Evolutionary conservation across 352 stramenopile genomes (phyloP), one percentile per base, ranked within the genome.

Genomic region (Aphanomyces euteiches): DNA sequence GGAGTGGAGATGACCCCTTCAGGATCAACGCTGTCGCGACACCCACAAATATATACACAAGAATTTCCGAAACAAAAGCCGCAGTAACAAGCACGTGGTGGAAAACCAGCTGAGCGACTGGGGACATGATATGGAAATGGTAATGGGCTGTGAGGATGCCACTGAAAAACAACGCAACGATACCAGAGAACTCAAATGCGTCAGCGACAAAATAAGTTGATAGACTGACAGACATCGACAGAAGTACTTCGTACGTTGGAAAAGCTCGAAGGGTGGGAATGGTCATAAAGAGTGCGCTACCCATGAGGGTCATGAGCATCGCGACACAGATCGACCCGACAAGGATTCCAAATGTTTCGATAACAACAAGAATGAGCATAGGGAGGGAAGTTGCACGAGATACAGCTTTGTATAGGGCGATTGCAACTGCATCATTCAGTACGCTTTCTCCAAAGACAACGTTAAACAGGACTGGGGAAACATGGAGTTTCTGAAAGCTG

Each of bases 381-480:
- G 19, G 4, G 3, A 56, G 4, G 8, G 59, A 56, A 4, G 56
- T 50, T 15, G 59, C 59, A 81, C 77, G 12, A 38, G 73, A 47
- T 53, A 82, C 78, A 10, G 79, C 74, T 19, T 90, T 75, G 71
- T 88, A 92, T 3, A 90, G 63, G 10, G 87, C 80, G 13, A 92
- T 78, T 0, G 72, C 75, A 2, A 90, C 75, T 13, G 83, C 82
- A 70, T 92, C 85, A 70, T 90, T 92, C 6, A 92, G 67, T 10
- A 87, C 81, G 19, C 67, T 80, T 74, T 92, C 84, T 50, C 84
- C 84, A 77, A 90, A 92, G 3, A 89, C 78, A 17, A 92, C 71
- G 67, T 88, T 90, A 73, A 90, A 90, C 12, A 92, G 66, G 13
- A 78, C 74, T 36, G 81, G 79, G 15, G 56, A 41, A 1, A 71